Evolutionary conservation across 345 rosid genomes (phyloP).

Genomic region (Sisymbrium irio): DNA sequence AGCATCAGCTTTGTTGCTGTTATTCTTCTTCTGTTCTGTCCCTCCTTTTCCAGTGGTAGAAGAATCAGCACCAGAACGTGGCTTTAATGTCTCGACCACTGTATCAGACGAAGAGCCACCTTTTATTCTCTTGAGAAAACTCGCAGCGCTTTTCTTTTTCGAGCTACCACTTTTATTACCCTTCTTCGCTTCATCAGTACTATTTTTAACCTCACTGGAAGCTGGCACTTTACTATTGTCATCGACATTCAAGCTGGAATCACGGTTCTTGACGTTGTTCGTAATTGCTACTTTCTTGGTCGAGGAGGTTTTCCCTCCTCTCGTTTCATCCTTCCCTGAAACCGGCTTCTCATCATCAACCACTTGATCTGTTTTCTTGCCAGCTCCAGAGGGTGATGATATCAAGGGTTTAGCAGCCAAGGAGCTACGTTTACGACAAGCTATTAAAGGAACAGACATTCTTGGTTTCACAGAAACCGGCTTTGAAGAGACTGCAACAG

Average conservation of each 20-base stretch:
- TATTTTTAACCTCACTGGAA: background rate
- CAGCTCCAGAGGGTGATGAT: background rate
- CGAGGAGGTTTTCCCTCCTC: constrained; percentile 30
- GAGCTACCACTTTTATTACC: constrained; percentile 3
- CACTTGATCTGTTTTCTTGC: background rate
- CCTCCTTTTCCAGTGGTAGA: constrained; percentile 19
- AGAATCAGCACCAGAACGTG: constrained; percentile 8
- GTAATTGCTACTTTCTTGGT: background rate
- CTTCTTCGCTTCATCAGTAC: constrained; percentile 10
- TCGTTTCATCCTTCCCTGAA: constrained; percentile 27
- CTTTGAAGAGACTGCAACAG: constrained; percentile 13
- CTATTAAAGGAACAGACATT: constrained; percentile 33
- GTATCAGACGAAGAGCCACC: constrained; percentile 30
- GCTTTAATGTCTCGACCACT: constrained; percentile 11
- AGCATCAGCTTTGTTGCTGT: constrained; percentile 17
- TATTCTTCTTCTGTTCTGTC: constrained; percentile 29
- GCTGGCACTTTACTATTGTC: background rate
- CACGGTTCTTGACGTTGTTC: constrained; percentile 11
- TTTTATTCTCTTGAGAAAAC: constrained; percentile 46
- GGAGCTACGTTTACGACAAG: constrained; percentile 53
- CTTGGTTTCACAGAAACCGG: constrained; percentile 20
- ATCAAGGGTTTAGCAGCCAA: constrained; percentile 30
- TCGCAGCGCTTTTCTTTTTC: constrained; percentile 43
- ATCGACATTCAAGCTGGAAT: background rate
- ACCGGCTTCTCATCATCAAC: constrained; percentile 30